Evolutionary conservation across 2,329 filamentous ascomycete genomes (phyloP).

Genomic region (Ophiognomonia clavigignenti-juglandacearum): DNA sequence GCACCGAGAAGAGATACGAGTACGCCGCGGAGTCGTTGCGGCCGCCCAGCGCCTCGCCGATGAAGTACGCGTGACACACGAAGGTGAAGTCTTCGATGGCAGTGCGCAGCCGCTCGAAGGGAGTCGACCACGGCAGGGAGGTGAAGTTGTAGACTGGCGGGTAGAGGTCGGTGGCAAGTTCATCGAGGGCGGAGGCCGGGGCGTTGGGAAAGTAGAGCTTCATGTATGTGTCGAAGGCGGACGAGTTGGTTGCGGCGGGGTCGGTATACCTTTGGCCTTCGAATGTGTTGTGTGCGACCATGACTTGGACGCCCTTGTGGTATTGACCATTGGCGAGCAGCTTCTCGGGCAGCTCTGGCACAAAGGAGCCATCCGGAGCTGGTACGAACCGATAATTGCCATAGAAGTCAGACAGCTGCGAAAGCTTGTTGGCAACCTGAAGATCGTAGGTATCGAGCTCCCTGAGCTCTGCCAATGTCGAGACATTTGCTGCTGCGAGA

Average conservation of each 20-base stretch:
- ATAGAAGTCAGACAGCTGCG: slow-evolving; percentile 1
- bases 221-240: slow-evolving; percentile 8
- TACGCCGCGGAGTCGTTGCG: not conserved
- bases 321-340: slow-evolving; percentile 1
- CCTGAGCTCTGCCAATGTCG: not conserved
- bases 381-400: slow-evolving; percentile 8
- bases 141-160: slow-evolving; percentile 7
- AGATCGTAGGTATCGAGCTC: slow-evolving; percentile 2
- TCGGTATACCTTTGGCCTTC: slow-evolving; percentile 9
- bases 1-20: slow-evolving; percentile 8
- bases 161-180: not conserved
- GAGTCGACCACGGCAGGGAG: slow-evolving; percentile 2
- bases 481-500: slow-evolving; percentile 2
- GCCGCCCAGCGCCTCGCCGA: not conserved
- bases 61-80: slow-evolving; percentile 6
- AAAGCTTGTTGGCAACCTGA: slow-evolving; percentile 10
- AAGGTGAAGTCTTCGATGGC: slow-evolving; percentile 11
- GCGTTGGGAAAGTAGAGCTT: slow-evolving; percentile 5
- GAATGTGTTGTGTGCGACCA: slow-evolving; percentile 13
- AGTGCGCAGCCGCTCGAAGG: slow-evolving; percentile 3
- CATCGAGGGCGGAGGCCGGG: not conserved
- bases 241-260: slow-evolving; percentile 2
- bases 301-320: slow-evolving; percentile 8
- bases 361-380: not conserved
- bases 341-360: slow-evolving; percentile 8